A percentile compares a stretch with the other conserved stretches of the same genome.
Evolutionary conservation across 2,329 filamentous ascomycete genomes (phyloP).

Genomic region (Pseudogymnoascus sp.): DNA sequence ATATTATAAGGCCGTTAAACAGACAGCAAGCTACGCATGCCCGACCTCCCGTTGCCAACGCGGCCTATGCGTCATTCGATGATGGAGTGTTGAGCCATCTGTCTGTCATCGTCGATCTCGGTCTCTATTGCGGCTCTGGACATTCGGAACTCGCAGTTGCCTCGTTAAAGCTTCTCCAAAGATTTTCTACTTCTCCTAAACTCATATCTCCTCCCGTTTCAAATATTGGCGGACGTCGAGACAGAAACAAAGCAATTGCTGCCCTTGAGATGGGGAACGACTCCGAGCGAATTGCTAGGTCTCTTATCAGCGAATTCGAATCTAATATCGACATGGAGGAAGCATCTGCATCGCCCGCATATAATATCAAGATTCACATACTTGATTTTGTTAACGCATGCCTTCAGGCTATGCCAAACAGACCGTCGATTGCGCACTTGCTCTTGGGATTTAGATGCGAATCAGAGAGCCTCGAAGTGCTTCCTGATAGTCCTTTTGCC

Average conservation of each 20-base stretch:
- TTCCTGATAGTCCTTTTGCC: constrained; percentile 61
- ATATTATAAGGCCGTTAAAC: constrained; percentile 74
- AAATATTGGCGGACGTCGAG: constrained; percentile 49
- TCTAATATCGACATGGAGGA: constrained; percentile 63
- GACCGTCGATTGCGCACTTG: constrained; percentile 82
- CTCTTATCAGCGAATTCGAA: constrained; percentile 60
- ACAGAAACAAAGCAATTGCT: constrained; percentile 77
- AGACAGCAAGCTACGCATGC: constrained; percentile 55
- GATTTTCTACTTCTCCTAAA: constrained; percentile 74
- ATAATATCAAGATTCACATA: constrained; percentile 73
- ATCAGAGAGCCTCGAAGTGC: constrained; percentile 58
- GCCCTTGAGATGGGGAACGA: constrained; percentile 77
- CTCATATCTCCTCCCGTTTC: constrained; percentile 56
- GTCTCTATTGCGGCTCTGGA: constrained; percentile 76
- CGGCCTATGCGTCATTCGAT: constrained; percentile 79
- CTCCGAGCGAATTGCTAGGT: constrained; percentile 67
- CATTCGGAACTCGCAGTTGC: constrained; percentile 72
- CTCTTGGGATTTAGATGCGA: constrained; percentile 80
- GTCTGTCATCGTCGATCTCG: constrained; percentile 69
- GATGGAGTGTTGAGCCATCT: constrained; percentile 81
- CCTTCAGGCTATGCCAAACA: constrained; percentile 62
- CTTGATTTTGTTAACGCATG: constrained; percentile 80
- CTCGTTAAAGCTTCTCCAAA: constrained; percentile 74
- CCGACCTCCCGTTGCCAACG: constrained; percentile 56
- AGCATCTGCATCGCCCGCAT: constrained; percentile 60